Conservation (phyloP, 1,284 basidiomycete species). For the Naganishia sp. region DNA sequence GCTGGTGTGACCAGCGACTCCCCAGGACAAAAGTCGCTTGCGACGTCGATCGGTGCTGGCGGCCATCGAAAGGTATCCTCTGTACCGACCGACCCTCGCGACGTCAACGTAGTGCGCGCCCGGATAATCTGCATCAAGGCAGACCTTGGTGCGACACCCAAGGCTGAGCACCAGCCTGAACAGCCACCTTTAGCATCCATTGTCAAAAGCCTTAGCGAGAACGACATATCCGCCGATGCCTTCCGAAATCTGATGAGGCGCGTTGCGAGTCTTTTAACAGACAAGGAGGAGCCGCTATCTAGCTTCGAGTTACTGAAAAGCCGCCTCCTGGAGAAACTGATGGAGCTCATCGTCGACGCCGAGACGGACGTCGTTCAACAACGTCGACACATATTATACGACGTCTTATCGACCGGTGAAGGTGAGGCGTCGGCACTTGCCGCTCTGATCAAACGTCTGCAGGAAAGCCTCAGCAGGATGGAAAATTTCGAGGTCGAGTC, state of each 20-base stretch:
- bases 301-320: constrained; percentile 95
- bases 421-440: constrained; percentile 63
- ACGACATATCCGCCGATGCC: constrained; percentile 61
- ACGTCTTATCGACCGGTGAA: constrained; percentile 66
- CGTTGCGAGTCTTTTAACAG: constrained; percentile 76
- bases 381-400: constrained; percentile 72
- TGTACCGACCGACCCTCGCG: constrained; percentile 69
- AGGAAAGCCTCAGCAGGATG: constrained; percentile 88
- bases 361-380: constrained; percentile 59
- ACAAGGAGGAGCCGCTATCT: constrained; percentile 71
- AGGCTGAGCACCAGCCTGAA: constrained; percentile 65
- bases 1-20: not conserved
- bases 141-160: constrained; percentile 39
- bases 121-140: constrained; percentile 80
- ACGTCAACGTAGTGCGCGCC: constrained; percentile 84
- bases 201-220: constrained; percentile 64
- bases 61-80: constrained; percentile 53
- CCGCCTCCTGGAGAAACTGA: constrained; percentile 83
- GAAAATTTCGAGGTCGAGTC: constrained; percentile 93
- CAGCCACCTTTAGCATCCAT: constrained; percentile 51
- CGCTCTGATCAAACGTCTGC: constrained; percentile 87
- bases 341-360: constrained; percentile 75
- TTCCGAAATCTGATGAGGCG: constrained; percentile 67
- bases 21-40: constrained; percentile 40
- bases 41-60: constrained; percentile 54